Percentiles rank a stretch among this genome's conserved stretches.
Evolutionary conservation across 176 grass and related monocot genomes (phyloP).

Genomic region (Eragrostis curvula): DNA sequence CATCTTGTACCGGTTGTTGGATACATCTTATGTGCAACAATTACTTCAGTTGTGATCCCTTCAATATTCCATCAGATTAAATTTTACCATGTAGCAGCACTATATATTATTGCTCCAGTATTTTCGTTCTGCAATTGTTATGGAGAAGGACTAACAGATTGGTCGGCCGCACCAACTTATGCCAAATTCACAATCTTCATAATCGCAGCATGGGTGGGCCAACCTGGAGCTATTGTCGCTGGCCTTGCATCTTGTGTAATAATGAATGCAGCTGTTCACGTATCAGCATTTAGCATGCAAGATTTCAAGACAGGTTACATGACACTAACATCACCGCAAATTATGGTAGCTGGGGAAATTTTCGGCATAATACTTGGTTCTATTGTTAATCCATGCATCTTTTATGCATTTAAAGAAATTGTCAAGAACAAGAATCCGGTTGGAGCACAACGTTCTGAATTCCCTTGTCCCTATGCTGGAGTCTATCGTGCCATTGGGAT

Average conservation of each 20-base stretch:
- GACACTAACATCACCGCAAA: constrained; percentile 55
- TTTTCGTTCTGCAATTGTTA: constrained; percentile 57
- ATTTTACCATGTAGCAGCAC: constrained; percentile 41
- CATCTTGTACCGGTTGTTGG: background rate
- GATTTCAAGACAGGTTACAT: constrained; percentile 59
- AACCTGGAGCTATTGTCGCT: constrained; percentile 42
- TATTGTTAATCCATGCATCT: constrained; percentile 42
- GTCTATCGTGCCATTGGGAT: constrained; percentile 35
- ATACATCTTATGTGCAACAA: constrained; percentile 20
- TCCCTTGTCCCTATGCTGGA: constrained; percentile 20
- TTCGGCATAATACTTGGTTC: constrained; percentile 31
- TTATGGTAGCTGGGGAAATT: constrained; percentile 46
- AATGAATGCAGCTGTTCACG: constrained; percentile 33
- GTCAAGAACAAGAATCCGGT: background rate
- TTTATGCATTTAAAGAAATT: background rate
- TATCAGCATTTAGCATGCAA: constrained; percentile 50
- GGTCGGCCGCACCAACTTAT: constrained; percentile 43
- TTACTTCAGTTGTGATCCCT: constrained; percentile 20
- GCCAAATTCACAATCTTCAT: constrained; percentile 47
- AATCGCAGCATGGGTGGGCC: constrained; percentile 40
- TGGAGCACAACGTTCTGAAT: constrained; percentile 21
- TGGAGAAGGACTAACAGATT: constrained; percentile 56
- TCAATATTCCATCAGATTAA: constrained; percentile 47
- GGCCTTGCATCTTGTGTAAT: constrained; percentile 45
- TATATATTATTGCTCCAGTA: constrained; percentile 27